Conservation (phyloP, 371 early-diverging fungal species). For the Lichtheimia ramosa region DNA sequence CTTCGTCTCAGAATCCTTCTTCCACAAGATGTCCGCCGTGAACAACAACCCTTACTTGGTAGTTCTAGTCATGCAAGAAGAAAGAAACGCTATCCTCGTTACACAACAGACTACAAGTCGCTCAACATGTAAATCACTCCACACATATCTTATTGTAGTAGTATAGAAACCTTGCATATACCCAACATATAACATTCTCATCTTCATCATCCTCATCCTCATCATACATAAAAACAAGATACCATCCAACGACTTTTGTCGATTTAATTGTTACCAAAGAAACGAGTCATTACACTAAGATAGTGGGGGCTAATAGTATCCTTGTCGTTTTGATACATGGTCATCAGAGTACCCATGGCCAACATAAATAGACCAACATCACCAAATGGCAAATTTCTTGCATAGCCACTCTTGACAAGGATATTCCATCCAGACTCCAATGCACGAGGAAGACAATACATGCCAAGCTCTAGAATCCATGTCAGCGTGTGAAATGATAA, state of each 20-base stretch:
- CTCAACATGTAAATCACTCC: too few species aligned
- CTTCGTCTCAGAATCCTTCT: neutral
- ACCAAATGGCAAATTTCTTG: slow-evolving; percentile 48
- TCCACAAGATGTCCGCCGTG: slow-evolving; percentile 5
- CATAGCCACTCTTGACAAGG: slow-evolving; percentile 42
- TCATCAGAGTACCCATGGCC: slow-evolving; percentile 80
- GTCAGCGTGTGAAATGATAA: too few species aligned
- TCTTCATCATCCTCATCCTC: too few species aligned
- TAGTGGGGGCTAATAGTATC: slow-evolving; percentile 72
- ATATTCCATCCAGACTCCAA: slow-evolving; percentile 73
- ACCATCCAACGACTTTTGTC: neutral
- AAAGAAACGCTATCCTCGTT: too few species aligned
- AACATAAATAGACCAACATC: slow-evolving; percentile 67
- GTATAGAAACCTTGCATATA: too few species aligned
- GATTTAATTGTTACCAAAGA: slow-evolving; percentile 77
- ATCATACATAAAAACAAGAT: too few species aligned
- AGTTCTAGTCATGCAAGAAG: too few species aligned
- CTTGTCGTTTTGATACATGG: slow-evolving; percentile 79
- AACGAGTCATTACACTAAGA: slow-evolving; percentile 74
- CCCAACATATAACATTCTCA: too few species aligned
- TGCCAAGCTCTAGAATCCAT: slow-evolving; percentile 62
- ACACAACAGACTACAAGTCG: too few species aligned
- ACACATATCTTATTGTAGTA: too few species aligned
- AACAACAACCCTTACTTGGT: slow-evolving; percentile 4
- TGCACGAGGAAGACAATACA: slow-evolving; percentile 83